Evolutionary conservation across 768 basidiomycete genomes (phyloP).

Genomic region (Galerina sulciceps): DNA sequence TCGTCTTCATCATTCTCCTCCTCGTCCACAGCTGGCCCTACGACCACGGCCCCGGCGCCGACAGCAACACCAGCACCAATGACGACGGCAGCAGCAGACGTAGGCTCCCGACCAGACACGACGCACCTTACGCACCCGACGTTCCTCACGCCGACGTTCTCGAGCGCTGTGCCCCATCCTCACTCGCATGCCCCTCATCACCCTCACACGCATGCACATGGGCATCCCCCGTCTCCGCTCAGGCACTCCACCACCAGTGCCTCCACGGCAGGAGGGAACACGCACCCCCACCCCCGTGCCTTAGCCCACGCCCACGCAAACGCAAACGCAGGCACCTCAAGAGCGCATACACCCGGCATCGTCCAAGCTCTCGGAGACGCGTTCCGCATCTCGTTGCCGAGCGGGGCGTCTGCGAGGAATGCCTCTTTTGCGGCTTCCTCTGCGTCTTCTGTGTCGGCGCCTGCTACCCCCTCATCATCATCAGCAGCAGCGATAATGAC

Average conservation of each 20-base stretch:
- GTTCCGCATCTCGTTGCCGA: constrained; percentile 50
- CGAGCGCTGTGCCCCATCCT: too few relatives aligned
- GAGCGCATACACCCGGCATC: constrained; percentile 27
- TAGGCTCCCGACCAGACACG: too few relatives aligned
- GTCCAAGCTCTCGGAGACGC: constrained; percentile 61
- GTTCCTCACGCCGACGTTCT: too few relatives aligned
- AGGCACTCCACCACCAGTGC: not conserved
- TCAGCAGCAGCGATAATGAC: not conserved
- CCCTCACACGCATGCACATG: not conserved
- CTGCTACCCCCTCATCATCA: not conserved
- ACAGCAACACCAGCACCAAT: too few relatives aligned
- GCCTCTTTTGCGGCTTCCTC: not conserved
- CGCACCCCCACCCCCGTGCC: not conserved
- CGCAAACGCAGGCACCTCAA: not conserved
- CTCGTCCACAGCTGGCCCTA: too few relatives aligned
- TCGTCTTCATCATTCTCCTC: not conserved
- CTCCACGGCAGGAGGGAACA: too few relatives aligned
- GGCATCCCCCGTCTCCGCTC: not conserved
- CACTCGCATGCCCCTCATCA: not conserved
- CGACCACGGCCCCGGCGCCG: too few relatives aligned
- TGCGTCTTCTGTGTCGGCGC: not conserved
- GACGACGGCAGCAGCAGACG: too few relatives aligned
- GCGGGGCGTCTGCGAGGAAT: too few relatives aligned
- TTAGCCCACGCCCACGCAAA: not conserved
- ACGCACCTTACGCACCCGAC: too few relatives aligned